Evolutionary conservation across 352 stramenopile species (phyloP), one percentile per base, ranked within the genome.

Genomic region (Pelagophyceae sp.): DNA sequence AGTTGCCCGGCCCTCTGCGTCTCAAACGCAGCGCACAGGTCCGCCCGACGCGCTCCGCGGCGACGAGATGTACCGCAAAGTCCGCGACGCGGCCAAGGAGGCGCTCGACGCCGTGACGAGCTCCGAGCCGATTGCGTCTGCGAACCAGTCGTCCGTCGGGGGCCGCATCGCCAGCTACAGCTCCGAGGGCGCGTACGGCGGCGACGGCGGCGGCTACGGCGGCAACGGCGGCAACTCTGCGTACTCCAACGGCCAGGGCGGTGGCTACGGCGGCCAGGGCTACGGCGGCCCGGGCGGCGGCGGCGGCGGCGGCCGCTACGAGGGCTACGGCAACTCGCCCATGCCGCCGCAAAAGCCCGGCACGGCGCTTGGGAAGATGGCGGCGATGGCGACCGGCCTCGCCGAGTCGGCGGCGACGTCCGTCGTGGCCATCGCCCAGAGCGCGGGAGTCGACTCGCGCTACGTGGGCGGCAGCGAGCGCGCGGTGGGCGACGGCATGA

Each of bases 71-170:
- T 97, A 95, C 80, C 88, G 92, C 63, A 87, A 88, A 38, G 93
- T 98, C 32, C 86, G 93, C 33, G 88, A 94, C 29, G 90, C 93
- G 0, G 94, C 93, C 0, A 97, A 97, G 84, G 94, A 98, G 45
- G 92, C 90, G 71, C 84, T 98, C 35, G 94, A 98, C 79, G 92
- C 90, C 33, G 92, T 98, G 76, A 74, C 67, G 89, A 85, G 85
- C 78, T 85, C 87, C 79, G 91, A 91, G 80, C 84, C 91, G 67
- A 87, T 85, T 78, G 87, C 87, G 64, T 85, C 85, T 45, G 91
- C 91, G 69, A 87, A 84, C 76, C 81, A 84, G 32, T 91, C 86
- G 63, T 86, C 90, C 58, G 87, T 82, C 31, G 72, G 86, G 23
- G 70, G 87, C 32, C 78, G 78, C 38, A 81, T 81, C 40, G 60